phyloP scores from a whole-genome alignment of 2,329 filamentous ascomycete genomes.

The Rachicladosporium sp. region DNA sequence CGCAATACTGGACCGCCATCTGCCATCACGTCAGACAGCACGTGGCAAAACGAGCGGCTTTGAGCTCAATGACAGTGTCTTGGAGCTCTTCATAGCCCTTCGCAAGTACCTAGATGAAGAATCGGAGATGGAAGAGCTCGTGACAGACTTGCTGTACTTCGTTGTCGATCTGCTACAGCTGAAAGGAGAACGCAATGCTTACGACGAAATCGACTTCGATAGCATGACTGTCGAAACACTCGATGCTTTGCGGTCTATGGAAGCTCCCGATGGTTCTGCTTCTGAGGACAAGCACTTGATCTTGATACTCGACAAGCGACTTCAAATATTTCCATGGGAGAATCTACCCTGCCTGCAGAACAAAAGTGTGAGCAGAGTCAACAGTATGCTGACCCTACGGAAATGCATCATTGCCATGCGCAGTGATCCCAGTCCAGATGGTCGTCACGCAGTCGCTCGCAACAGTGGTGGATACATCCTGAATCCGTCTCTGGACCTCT shows the following conservation, averaged over 20 bases:
- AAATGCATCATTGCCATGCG: constrained; percentile 55
- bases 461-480: constrained; percentile 63
- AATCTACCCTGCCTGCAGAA: constrained; percentile 75
- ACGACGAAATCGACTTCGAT: constrained; percentile 96
- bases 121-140: constrained; percentile 67
- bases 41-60: constrained; percentile 39
- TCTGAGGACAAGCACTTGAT: constrained; percentile 55
- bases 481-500: constrained; percentile 77
- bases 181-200: constrained; percentile 88
- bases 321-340: constrained; percentile 93
- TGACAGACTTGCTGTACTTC: constrained; percentile 92
- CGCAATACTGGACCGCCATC: constrained; percentile 64
- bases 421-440: constrained; percentile 8
- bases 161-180: constrained; percentile 94
- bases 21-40: constrained; percentile 63
- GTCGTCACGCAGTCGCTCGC: constrained; percentile 37
- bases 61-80: constrained; percentile 51
- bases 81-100: constrained; percentile 81
- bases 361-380: constrained; percentile 72
- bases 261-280: constrained; percentile 26
- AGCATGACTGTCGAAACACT: constrained; percentile 76
- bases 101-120: constrained; percentile 58
- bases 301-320: constrained; percentile 76
- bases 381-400: constrained; percentile 71
- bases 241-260: constrained; percentile 66